Conservation (phyloP, 805 yeast genomes). For the Priceomyces haplophilus region DNA sequence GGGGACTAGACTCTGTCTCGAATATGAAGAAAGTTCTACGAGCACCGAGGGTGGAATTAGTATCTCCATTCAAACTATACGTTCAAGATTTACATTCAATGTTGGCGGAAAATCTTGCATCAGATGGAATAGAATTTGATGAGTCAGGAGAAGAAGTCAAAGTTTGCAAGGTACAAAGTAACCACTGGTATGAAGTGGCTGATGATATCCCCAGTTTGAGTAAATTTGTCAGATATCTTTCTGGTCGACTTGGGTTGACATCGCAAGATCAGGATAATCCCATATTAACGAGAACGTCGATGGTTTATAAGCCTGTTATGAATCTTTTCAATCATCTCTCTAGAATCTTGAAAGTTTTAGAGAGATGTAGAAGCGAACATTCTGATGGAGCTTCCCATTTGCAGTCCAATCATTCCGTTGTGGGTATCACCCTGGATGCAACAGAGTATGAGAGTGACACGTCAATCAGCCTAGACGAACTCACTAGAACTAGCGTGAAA, state of each 20-base stretch:
- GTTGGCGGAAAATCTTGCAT: slow-evolving; percentile 24
- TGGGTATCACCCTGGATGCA: too few species aligned
- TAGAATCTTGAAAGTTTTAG: slow-evolving; percentile 22
- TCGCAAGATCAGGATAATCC: slow-evolving; percentile 1
- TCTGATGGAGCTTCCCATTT: too few species aligned
- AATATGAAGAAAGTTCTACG: slow-evolving; percentile 29
- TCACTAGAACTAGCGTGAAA: slow-evolving; percentile 2
- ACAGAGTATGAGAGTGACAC: background rate
- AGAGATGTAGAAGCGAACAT: background rate
- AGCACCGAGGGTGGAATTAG: slow-evolving; percentile 1
- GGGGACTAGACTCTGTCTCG: slow-evolving; percentile 35
- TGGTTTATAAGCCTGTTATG: slow-evolving; percentile 25
- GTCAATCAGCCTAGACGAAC: background rate
- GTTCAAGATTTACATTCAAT: slow-evolving; percentile 39
- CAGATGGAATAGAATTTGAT: slow-evolving; percentile 36
- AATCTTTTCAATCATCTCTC: slow-evolving; percentile 29
- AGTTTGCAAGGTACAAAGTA: slow-evolving; percentile 3
- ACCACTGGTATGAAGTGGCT: slow-evolving; percentile 38
- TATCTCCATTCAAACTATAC: slow-evolving; percentile 35
- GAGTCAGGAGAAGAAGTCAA: slow-evolving; percentile 27
- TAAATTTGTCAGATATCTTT: slow-evolving; percentile 24
- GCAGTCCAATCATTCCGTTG: too few species aligned
- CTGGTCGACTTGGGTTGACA: slow-evolving; percentile 18
- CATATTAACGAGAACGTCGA: slow-evolving; percentile 16
- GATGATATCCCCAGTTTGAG: slow-evolving; percentile 25